Evolutionary conservation across 2,329 filamentous ascomycete genomes (phyloP).

Genomic region (Colletotrichum theobromicola): DNA sequence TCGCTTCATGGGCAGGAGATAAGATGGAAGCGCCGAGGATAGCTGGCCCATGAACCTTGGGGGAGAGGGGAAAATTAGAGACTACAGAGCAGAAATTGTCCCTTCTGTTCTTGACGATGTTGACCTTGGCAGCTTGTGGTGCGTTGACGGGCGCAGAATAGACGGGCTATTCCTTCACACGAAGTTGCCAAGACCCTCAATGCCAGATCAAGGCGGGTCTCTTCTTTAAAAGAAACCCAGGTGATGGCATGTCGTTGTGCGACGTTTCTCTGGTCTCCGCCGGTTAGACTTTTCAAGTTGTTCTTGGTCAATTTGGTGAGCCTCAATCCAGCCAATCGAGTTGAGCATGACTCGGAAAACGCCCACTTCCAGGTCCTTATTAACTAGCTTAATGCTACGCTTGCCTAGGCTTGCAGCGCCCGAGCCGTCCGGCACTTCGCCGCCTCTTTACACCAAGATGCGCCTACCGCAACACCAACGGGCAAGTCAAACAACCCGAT

Average conservation of each 20-base stretch:
- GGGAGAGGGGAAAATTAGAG: neutral
- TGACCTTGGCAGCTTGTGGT: neutral
- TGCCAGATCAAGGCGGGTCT: conserved; percentile 2
- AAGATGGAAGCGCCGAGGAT: neutral
- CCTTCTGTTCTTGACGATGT: neutral
- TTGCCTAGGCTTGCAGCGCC: neutral
- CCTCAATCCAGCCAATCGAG: neutral
- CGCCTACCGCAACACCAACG: neutral
- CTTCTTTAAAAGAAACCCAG: neutral
- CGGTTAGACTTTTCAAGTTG: neutral
- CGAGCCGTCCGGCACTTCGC: conserved; percentile 3
- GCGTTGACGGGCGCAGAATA: neutral
- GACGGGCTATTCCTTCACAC: neutral
- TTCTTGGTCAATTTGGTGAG: conserved; percentile 7
- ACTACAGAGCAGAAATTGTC: neutral
- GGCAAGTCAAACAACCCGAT: neutral
- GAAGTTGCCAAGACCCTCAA: conserved; percentile 2
- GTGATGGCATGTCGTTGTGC: neutral
- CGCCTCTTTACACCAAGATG: neutral
- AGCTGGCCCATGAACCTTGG: neutral
- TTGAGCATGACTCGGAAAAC: conserved; percentile 5
- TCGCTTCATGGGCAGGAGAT: neutral
- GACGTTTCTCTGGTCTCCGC: neutral
- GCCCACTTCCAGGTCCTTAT: neutral
- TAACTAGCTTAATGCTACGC: neutral